Percentiles rank a stretch among this genome's conserved stretches.
Evolutionary conservation across 2,329 filamentous ascomycete genomes (phyloP).

Genomic region (Colletotrichum scovillei): DNA sequence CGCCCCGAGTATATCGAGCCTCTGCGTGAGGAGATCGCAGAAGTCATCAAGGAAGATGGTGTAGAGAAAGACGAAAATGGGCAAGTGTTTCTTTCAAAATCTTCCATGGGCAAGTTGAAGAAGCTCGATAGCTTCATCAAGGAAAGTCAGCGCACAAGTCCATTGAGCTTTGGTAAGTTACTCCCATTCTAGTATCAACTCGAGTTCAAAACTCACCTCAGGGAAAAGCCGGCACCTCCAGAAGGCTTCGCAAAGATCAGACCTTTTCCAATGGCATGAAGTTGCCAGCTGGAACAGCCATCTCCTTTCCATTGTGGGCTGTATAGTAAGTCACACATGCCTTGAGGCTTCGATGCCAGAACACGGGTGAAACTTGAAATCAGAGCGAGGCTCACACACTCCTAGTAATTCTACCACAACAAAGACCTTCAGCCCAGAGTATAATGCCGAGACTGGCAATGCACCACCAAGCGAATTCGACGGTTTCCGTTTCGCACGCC

Average conservation of each 20-base stretch:
- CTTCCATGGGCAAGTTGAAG: conserved; percentile 49
- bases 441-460: conserved; percentile 33
- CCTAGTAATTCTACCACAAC: conserved; percentile 29
- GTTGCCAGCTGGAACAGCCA: conserved; percentile 41
- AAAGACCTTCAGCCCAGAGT: conserved; percentile 34
- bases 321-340: conserved; percentile 25
- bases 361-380: too few species aligned
- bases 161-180: conserved; percentile 35
- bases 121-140: conserved; percentile 55
- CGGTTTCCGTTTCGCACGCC: conserved; percentile 40
- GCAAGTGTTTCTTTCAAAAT: conserved; percentile 39
- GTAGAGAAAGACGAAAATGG: conserved; percentile 36
- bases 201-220: conserved; percentile 56
- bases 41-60: conserved; percentile 47
- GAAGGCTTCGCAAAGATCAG: conserved; percentile 51
- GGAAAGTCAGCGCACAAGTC: conserved; percentile 49
- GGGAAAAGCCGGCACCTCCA: conserved; percentile 52
- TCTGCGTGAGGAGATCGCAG: conserved; percentile 55
- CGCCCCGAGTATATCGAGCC: conserved; percentile 52
- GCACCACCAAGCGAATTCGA: conserved; percentile 39
- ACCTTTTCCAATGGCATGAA: conserved; percentile 47
- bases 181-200: conserved; percentile 34
- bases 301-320: conserved; percentile 41
- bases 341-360: background rate
- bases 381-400: background rate